These are phyloP conservation scores for Aspergillus arachidicola DNA, from an alignment of 2,329 filamentous ascomycete genomes.

Conservation along the genomic window DNA sequence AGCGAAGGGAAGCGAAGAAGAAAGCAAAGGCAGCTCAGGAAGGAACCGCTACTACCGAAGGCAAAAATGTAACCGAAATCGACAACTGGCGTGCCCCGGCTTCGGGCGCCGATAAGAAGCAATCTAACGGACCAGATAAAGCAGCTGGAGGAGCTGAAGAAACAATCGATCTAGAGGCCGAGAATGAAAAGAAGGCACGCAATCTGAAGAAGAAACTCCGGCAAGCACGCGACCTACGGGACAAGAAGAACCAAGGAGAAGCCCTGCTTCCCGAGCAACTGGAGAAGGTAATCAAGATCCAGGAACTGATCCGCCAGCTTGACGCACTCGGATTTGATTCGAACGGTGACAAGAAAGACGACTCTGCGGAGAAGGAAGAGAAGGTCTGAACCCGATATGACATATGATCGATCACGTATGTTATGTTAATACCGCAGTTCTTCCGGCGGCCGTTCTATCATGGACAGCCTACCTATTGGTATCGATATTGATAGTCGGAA, in stretches of 20 bases:
- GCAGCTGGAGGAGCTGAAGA: slow-evolving; percentile 27
- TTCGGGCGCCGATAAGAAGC: slow-evolving; percentile 25
- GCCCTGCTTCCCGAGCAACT: slow-evolving; percentile 88
- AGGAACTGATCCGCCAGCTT: slow-evolving; percentile 86
- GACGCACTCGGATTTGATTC: slow-evolving; percentile 81
- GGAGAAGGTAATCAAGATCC: slow-evolving; percentile 96
- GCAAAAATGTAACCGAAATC: slow-evolving; percentile 30
- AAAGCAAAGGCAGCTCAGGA: slow-evolving; percentile 63
- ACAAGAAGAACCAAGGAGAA: slow-evolving; percentile 87
- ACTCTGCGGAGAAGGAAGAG: slow-evolving; percentile 18
- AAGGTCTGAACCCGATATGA: not conserved
- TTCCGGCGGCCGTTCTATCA: not conserved
- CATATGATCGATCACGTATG: not conserved
- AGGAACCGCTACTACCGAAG: slow-evolving; percentile 38
- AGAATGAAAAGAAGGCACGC: slow-evolving; percentile 89
- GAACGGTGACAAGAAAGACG: slow-evolving; percentile 67
- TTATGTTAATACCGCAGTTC: not conserved
- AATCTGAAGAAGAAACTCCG: slow-evolving; percentile 93
- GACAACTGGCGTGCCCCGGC: slow-evolving; percentile 34
- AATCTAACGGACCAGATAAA: slow-evolving; percentile 30
- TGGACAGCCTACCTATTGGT: not conserved
- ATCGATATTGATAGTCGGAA: not conserved
- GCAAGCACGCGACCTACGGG: slow-evolving; percentile 85
- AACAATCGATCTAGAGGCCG: slow-evolving; percentile 67
- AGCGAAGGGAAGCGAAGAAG: slow-evolving; percentile 69